phyloP scores from a whole-genome alignment of 345 rosid genomes.

The Trapa bicornis region DNA sequence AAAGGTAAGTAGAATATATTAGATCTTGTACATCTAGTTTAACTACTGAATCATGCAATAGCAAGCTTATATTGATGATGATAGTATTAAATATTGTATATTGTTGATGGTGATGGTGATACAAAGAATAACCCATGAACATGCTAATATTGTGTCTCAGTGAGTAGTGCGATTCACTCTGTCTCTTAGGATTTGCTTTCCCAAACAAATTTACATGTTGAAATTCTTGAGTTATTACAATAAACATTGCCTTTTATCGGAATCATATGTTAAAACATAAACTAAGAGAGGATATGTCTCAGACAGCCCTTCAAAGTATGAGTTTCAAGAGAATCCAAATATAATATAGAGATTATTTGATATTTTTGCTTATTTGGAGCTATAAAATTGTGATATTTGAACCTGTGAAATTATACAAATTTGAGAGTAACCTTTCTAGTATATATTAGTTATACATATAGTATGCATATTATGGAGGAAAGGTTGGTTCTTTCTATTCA shows the following conservation, averaged over 20 bases:
- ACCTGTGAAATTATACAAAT: not conserved
- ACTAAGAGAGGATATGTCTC: not conserved
- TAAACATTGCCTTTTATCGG: not conserved
- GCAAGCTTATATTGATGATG: no score
- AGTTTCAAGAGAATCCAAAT: not conserved
- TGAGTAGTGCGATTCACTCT: not conserved
- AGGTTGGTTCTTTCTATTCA: not conserved
- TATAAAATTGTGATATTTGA: not conserved
- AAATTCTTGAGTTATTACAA: not conserved
- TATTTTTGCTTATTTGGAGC: not conserved
- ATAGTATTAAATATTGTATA: no score
- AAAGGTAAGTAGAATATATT: not conserved
- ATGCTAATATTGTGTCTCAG: not conserved
- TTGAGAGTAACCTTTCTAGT: not conserved
- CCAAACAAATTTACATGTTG: not conserved
- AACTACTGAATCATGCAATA: not conserved
- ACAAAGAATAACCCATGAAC: not conserved
- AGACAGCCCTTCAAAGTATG: not conserved
- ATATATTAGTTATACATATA: not conserved
- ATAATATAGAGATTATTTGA: not conserved
- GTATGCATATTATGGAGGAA: not conserved
- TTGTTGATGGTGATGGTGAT: no score
- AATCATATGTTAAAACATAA: not conserved
- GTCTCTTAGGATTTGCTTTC: not conserved
- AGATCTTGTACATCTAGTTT: not conserved